Conservation (phyloP, 2,329 filamentous ascomycete genomes). For the Fusarium gaditjirri region DNA sequence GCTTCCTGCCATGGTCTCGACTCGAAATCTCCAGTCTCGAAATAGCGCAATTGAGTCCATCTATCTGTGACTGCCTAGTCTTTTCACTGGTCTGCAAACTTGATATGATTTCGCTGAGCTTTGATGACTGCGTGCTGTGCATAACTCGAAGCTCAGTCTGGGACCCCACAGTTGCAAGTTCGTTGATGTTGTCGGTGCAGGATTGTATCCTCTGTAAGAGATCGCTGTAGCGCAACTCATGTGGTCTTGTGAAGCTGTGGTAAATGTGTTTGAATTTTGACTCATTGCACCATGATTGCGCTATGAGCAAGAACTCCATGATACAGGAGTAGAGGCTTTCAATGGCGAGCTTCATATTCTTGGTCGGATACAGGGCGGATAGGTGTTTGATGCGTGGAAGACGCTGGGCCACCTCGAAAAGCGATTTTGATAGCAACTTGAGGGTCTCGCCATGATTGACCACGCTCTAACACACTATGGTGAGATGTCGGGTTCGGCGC, state of each 20-base stretch:
- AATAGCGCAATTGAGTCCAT: neutral
- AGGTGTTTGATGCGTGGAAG: neutral
- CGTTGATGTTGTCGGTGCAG: neutral
- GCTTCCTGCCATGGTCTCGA: neutral
- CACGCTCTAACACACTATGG: fast-evolving
- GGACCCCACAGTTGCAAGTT: neutral
- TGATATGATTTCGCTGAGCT: neutral
- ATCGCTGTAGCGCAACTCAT: neutral
- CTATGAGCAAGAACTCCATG: conserved; percentile 8
- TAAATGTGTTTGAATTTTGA: conserved; percentile 11
- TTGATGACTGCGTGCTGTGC: neutral
- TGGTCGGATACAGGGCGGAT: neutral
- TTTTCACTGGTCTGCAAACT: neutral
- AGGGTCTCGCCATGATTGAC: conserved; percentile 1
- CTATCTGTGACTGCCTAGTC: neutral
- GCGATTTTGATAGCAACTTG: neutral
- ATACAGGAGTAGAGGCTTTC: conserved; percentile 5
- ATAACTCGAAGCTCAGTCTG: conserved; percentile 8
- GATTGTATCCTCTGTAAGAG: neutral
- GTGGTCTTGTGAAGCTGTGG: conserved; percentile 13
- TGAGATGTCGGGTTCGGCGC: neutral
- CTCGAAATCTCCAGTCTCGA: neutral
- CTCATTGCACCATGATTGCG: conserved; percentile 11
- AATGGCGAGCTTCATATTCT: neutral
- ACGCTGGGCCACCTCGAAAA: neutral